Evolutionary conservation across 2,329 filamentous ascomycete genomes (phyloP).

Genomic region (Beauveria caledonica): DNA sequence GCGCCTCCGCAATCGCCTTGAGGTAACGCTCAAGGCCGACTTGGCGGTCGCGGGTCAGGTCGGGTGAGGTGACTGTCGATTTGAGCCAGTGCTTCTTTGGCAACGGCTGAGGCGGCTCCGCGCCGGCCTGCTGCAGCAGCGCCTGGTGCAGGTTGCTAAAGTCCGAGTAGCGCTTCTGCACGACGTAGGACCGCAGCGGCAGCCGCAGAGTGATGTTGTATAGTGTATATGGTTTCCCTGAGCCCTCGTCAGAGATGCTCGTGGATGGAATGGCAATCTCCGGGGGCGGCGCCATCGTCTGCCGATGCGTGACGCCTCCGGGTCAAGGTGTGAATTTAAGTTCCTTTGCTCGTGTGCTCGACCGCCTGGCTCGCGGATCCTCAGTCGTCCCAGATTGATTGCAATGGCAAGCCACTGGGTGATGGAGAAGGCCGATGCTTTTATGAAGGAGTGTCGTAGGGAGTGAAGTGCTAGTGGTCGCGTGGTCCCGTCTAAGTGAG

Average conservation of each 20-base stretch:
- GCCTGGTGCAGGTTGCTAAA: slow-evolving; percentile 59
- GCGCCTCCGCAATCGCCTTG: slow-evolving; percentile 59
- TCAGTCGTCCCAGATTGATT: neutral
- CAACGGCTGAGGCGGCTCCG: slow-evolving; percentile 57
- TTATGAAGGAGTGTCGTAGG: neutral
- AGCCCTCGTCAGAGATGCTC: slow-evolving; percentile 42
- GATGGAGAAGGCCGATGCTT: neutral
- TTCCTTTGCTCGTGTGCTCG: neutral
- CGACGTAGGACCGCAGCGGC: slow-evolving; percentile 65
- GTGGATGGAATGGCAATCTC: slow-evolving; percentile 63
- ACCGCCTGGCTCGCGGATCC: neutral
- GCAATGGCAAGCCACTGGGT: neutral
- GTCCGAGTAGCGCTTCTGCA: slow-evolving; percentile 78
- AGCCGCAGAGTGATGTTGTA: slow-evolving; percentile 74
- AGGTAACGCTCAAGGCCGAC: slow-evolving; percentile 62
- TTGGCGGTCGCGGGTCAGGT: slow-evolving; percentile 64
- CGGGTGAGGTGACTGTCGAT: slow-evolving; percentile 59
- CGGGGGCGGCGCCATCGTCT: slow-evolving; percentile 52
- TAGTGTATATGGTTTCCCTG: slow-evolving; percentile 60
- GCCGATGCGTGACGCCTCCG: neutral
- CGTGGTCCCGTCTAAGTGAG: slow-evolving; percentile 9
- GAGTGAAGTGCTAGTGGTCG: neutral
- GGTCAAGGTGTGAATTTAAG: neutral
- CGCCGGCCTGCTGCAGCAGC: slow-evolving; percentile 51
- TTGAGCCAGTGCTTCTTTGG: slow-evolving; percentile 72